Evolutionary conservation across 2,329 filamentous ascomycete genomes (phyloP), one percentile per base, ranked within the genome.

Genomic region (Aphanoascus verrucosus): DNA sequence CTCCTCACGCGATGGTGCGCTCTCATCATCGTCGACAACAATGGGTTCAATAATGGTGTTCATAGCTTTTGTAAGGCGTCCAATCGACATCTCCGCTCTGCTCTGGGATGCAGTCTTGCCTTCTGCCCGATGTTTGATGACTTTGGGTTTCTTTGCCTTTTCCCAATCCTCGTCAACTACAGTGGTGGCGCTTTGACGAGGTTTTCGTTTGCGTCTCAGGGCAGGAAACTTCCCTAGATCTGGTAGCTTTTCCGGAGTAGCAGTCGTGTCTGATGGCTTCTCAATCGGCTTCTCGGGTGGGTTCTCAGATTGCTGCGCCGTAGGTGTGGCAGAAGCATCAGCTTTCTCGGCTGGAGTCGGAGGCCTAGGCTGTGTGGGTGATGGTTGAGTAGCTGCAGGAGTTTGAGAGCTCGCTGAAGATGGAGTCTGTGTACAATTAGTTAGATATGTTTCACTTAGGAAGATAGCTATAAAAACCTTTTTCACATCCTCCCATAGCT

Each of bases 401-500:
- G 44, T 20, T 35, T 48, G 41, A 37, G 43, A 41, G n/a, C 14
- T 23, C 3, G 11, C 4, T 23, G 43, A 23, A 28, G 19, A 34
- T 28, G 42, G 44, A 3, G 14, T 23, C 43, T 53, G 19, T 6
- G 41, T 5, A 34, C 43, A 0, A 35, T 23, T n/a, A 7, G 6
- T 43, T 12, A 43, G 42, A 28, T 42, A 28, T 28, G 23, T 7
- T 28, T 7, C n/a, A 51, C 28, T 31, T 7, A n/a, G 19, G 34
- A 28, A 43, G 1, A 42, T 28, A 15, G 20, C 11, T 34, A 15
- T 41, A 50, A 35, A 38, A 55, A 57, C 74, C 62, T 69, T 80
- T 71, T 68, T 79, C 66, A 72, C 62, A 57, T 66, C 65, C 53
- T 80, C 77, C 77, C 77, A 80, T 7, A 82, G 71, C 58, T 72